Base-by-base conservation (phyloP, 2,329 filamentous ascomycete species). In the Penicillium brasilianum region DNA sequence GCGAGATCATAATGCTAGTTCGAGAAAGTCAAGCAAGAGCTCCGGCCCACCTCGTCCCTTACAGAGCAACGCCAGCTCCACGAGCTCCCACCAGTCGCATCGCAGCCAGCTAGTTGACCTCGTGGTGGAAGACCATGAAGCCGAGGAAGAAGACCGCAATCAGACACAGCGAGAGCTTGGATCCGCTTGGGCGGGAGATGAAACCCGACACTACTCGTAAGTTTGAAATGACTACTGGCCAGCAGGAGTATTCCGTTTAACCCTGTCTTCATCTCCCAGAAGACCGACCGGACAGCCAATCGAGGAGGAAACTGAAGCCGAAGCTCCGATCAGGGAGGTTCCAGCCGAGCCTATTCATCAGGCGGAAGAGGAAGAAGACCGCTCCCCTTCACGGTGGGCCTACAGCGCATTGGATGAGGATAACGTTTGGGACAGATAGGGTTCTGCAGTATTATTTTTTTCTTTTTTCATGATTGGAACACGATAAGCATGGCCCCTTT, bases 81-180 rank as follows among this genome's bases (percentile, higher is more conserved):
- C 71, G n/a, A 67, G 83, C 51, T 86, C 85, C 7, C 79, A 80
- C 34, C 82, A 84, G 60, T 88, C 86, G 0, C 83, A 84, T 65
- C 80, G 79, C 62, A 87, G 85, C 65, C 88, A 90, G 67, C 77
- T 90, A 5, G 87, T 90, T 11, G 88, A 90, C 71, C 77, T 90
- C 4, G 83, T 90, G 0, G 85, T 90, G 9, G 87, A 90, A 76
- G 86, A 90, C 70, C 82, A 77, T 48, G 75, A 86, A 50, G 87
- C 86, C 6, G 87, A 89, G 70, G 82, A 87, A 57, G 79, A 84
- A 50, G 87, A 89, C 61, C 83, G 85, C 51, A 83, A 85, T n/a
- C 81, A 87, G 55, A 84, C 84, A 13, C 81, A 86, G 56, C 87
- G 87, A 71, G 87, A 88, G 74, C 84, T 85, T 52, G 84, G 86